phyloP scores from a whole-genome alignment of 2,329 filamentous ascomycete species.

The Meredithiella fracta region DNA sequence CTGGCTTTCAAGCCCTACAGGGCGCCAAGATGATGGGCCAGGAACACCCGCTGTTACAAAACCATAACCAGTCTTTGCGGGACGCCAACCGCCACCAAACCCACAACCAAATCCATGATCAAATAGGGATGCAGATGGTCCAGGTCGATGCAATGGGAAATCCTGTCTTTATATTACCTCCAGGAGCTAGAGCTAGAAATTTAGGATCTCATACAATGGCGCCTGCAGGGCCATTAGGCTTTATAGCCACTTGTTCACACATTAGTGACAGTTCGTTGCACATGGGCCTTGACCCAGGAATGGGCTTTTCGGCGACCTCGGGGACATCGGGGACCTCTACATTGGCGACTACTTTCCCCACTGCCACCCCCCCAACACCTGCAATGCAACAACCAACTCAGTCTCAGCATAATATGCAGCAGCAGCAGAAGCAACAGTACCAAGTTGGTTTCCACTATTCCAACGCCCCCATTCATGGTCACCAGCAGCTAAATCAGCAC shows the following conservation, averaged over 20 bases:
- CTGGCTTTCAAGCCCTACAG: neutral
- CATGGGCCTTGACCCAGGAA: neutral
- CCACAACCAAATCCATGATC: slow-evolving; percentile 1
- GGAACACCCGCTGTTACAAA: neutral
- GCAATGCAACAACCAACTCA: neutral
- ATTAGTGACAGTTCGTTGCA: neutral
- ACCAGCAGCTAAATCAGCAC: neutral
- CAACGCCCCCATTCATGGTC: neutral
- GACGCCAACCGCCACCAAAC: neutral
- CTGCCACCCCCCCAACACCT: neutral
- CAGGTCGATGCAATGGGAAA: slow-evolving; percentile 10
- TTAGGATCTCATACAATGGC: slow-evolving; percentile 1
- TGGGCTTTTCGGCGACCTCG: slow-evolving; percentile 8
- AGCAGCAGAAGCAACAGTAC: neutral
- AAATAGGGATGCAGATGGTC: slow-evolving; percentile 8
- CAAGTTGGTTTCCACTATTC: neutral
- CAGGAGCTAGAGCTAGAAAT: neutral
- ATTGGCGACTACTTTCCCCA: slow-evolving; percentile 7
- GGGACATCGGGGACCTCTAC: slow-evolving; percentile 2
- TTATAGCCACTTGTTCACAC: slow-evolving; percentile 3
- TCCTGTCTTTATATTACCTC: slow-evolving; percentile 5
- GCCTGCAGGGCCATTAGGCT: neutral
- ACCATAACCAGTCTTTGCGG: neutral
- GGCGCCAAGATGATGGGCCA: neutral
- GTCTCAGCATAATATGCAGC: neutral